Percentiles rank a stretch among this genome's conserved stretches.
Evolutionary conservation across 192 early-diverging fungal species (phyloP).

Genomic region (Obelidium mucronatum): DNA sequence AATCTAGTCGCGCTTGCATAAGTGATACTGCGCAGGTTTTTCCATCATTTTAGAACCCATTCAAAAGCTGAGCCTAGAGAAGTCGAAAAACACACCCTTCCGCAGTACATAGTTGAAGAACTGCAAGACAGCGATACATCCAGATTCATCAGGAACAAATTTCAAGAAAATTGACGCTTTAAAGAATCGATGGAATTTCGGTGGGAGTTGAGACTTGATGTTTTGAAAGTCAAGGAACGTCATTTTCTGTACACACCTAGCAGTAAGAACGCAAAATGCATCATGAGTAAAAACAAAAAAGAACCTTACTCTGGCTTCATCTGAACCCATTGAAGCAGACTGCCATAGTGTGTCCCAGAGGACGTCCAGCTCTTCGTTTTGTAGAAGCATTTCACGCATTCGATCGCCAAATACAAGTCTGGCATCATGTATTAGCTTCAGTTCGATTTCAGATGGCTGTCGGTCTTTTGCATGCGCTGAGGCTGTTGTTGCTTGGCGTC

Average conservation of each 20-base stretch:
- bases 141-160: conserved; percentile 45
- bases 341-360: conserved; percentile 48
- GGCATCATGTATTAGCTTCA: background rate
- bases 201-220: conserved; percentile 28
- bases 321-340: conserved; percentile 27
- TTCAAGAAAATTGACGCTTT: conserved; percentile 47
- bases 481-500: background rate
- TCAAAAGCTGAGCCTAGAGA: background rate
- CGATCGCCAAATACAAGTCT: conserved; percentile 4
- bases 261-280: background rate
- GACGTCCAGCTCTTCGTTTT: conserved; percentile 50
- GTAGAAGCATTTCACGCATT: conserved; percentile 18
- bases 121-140: conserved; percentile 40
- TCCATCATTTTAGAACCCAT: background rate
- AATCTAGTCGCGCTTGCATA: conserved; percentile 54
- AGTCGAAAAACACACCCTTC: conserved; percentile 40
- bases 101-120: conserved; percentile 57
- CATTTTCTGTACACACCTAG: conserved; percentile 36
- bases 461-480: background rate
- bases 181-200: conserved; percentile 48
- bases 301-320: conserved; percentile 19
- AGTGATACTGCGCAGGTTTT: conserved; percentile 44
- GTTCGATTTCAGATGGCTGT: background rate
- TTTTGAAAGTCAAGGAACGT: conserved; percentile 34
- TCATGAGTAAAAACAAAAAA: no score